Percentiles rank a stretch among this genome's conserved stretches.
Conservation (phyloP, 2,329 filamentous ascomycete species). For the Aureobasidium sp. region DNA sequence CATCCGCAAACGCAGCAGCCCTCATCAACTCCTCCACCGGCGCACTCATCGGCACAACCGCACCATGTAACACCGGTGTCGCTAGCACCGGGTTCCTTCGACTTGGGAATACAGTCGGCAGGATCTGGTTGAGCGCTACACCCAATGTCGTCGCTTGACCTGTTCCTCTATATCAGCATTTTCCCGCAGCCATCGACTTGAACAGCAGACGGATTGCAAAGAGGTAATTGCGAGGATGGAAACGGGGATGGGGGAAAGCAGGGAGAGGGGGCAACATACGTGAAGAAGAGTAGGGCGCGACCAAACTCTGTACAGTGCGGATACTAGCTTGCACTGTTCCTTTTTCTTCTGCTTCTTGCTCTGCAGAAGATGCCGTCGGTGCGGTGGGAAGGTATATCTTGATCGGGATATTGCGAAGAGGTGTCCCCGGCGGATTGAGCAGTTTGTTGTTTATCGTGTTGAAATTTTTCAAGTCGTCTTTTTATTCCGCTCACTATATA, state of each 20-base stretch:
- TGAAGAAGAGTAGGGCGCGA: conserved; percentile 47
- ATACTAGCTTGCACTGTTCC: conserved; percentile 33
- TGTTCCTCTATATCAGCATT: conserved; percentile 16
- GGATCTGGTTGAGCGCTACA: conserved; percentile 63
- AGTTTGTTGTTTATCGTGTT: conserved; percentile 68
- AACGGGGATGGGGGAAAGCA: too few species aligned
- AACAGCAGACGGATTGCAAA: background rate
- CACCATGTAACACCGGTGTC: conserved; percentile 78
- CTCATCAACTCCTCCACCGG: conserved; percentile 76
- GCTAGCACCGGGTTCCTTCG: conserved; percentile 77
- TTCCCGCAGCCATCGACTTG: background rate
- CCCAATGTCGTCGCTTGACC: conserved; percentile 64
- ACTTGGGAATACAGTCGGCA: conserved; percentile 82
- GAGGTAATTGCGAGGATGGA: too few species aligned
- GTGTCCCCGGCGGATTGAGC: conserved; percentile 62
- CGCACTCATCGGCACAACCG: conserved; percentile 69
- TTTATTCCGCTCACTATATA: background rate
- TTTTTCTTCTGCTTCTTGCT: conserved; percentile 33
- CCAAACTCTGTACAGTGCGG: conserved; percentile 61
- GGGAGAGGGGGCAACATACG: conserved; percentile 27
- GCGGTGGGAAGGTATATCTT: conserved; percentile 71
- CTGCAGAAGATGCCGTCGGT: conserved; percentile 29
- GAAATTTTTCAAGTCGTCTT: conserved; percentile 68
- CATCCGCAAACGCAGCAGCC: conserved; percentile 81
- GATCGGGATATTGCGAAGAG: conserved; percentile 76